Evolutionary conservation across 495 filamentous ascomycete species (phyloP).

Genomic region (Neurospora discreta): DNA sequence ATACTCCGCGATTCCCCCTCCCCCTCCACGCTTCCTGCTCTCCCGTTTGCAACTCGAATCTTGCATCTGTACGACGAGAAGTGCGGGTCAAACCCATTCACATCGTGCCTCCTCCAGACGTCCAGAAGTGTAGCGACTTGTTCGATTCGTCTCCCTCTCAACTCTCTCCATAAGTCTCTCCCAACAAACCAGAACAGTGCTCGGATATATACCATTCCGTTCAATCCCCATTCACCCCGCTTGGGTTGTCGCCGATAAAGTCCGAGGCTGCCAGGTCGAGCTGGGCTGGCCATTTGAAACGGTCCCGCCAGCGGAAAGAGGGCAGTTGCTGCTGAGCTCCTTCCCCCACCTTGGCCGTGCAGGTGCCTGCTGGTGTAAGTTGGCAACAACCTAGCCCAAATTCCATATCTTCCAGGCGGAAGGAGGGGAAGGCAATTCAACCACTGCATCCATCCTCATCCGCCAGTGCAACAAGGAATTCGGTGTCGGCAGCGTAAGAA

Average conservation of each 20-base stretch:
- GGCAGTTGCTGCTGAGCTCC: not conserved
- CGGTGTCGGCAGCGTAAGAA: not conserved
- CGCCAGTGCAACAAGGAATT: not conserved
- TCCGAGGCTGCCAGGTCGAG: not conserved
- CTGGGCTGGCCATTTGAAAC: not conserved
- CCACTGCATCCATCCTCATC: not conserved
- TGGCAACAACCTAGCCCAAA: not conserved
- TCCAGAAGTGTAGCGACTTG: not conserved
- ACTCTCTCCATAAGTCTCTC: not conserved
- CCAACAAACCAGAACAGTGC: not conserved
- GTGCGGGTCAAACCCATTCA: not conserved
- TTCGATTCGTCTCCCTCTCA: not conserved
- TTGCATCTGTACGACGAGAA: not conserved
- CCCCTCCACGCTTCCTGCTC: not conserved
- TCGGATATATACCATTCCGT: not conserved
- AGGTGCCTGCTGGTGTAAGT: not conserved
- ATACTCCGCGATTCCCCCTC: not conserved
- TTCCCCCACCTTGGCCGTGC: not conserved
- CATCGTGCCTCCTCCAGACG: not conserved
- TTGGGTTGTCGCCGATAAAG: not conserved
- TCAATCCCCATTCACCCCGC: not conserved
- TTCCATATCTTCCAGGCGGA: not conserved
- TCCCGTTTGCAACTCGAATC: not conserved
- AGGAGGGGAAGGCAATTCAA: not conserved
- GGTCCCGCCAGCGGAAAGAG: not conserved